Conservation (phyloP, 2,329 filamentous ascomycete species). For the Claviceps sp. region DNA sequence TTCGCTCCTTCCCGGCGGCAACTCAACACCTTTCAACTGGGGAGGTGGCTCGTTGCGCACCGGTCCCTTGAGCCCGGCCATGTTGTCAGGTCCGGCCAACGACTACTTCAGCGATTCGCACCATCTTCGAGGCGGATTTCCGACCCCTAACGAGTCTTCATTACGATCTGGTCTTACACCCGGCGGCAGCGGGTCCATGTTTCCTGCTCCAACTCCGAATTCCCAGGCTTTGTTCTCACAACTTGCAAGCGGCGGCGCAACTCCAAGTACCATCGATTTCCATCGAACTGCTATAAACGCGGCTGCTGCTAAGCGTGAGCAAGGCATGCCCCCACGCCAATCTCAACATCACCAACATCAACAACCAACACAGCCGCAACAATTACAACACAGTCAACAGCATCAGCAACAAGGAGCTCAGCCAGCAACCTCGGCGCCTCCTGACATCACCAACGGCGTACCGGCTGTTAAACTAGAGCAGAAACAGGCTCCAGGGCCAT, state of each 20-base stretch:
- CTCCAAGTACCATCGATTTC: slow-evolving; percentile 84
- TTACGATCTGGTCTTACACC: slow-evolving; percentile 84
- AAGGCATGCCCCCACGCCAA: slow-evolving; percentile 19
- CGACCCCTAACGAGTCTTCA: slow-evolving; percentile 93
- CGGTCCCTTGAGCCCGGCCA: slow-evolving; percentile 88
- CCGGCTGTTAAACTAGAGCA: slow-evolving; percentile 30
- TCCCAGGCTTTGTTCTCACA: slow-evolving; percentile 72
- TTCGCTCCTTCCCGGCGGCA: slow-evolving; percentile 60
- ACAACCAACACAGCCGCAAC: slow-evolving; percentile 21
- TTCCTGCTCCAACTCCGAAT: slow-evolving; percentile 80
- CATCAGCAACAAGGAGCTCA: slow-evolving; percentile 11
- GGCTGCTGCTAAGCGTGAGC: slow-evolving; percentile 49
- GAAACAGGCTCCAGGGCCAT: slow-evolving; percentile 48
- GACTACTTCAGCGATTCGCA: slow-evolving; percentile 82
- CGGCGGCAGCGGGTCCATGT: slow-evolving; percentile 93
- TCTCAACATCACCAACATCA: slow-evolving; percentile 12
- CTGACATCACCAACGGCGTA: slow-evolving; percentile 32
- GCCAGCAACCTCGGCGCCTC: slow-evolving; percentile 38
- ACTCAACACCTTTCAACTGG: slow-evolving; percentile 67
- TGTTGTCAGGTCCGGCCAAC: slow-evolving; percentile 75
- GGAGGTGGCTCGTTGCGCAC: slow-evolving; percentile 71
- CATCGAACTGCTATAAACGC: slow-evolving; percentile 83
- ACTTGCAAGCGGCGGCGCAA: slow-evolving; percentile 68
- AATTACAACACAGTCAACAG: slow-evolving; percentile 21
- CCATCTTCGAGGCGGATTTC: slow-evolving; percentile 69